These are phyloP conservation scores for Vickermania ingenoplastis DNA, from an alignment of 208 protist genomes.

Conservation along the genomic window DNA sequence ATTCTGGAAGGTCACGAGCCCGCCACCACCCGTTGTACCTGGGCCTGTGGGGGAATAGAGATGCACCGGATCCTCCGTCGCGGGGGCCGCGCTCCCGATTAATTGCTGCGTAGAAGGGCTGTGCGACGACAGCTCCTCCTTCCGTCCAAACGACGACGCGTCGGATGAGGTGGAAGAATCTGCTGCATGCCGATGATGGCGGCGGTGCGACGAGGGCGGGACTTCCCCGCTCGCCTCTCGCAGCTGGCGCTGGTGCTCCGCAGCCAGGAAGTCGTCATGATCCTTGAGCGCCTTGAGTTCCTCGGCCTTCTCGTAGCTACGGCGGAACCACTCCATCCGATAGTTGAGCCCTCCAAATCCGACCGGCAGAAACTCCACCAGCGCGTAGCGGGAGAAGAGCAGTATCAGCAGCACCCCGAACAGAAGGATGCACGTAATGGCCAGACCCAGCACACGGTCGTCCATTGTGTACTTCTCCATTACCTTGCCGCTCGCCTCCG, in stretches of 20 bases:
- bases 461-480: neutral
- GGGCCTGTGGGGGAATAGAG: neutral
- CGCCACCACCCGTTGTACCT: neutral
- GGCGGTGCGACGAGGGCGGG: too few species aligned
- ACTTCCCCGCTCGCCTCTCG: too few species aligned
- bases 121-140: neutral
- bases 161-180: too few species aligned
- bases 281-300: neutral
- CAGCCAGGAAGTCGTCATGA: too few species aligned
- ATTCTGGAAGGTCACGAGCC: neutral
- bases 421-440: neutral
- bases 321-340: neutral
- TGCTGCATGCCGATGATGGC: too few species aligned
- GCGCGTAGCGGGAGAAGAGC: neutral
- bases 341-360: neutral
- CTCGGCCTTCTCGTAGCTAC: neutral
- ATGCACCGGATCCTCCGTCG: neutral
- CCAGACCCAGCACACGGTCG: neutral
- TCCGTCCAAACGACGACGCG: too few species aligned
- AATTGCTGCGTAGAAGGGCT: neutral
- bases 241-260: too few species aligned
- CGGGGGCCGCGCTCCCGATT: neutral
- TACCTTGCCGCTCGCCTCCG: neutral
- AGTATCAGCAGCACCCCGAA: neutral
- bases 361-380: neutral